Conservation (phyloP, 163 green algal genomes). For the Trebouxiophyceae sp. region DNA sequence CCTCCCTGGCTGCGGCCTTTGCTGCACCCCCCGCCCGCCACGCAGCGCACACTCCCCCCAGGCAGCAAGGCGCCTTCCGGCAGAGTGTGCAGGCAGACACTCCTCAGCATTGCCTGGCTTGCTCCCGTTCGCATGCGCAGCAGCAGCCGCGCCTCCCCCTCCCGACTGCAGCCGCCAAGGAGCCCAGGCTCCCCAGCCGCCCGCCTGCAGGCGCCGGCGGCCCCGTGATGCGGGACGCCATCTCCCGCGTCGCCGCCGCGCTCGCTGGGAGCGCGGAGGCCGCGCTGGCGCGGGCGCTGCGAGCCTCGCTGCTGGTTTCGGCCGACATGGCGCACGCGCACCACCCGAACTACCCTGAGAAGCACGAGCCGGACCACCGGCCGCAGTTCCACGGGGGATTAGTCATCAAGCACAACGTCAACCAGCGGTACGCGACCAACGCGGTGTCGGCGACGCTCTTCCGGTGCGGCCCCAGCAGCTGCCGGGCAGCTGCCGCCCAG, state of each 20-base stretch:
- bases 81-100: too few relatives aligned
- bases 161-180: too few relatives aligned
- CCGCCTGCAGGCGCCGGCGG: conserved; percentile 49
- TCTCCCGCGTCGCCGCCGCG: conserved; percentile 56
- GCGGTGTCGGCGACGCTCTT: conserved; percentile 83
- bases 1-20: too few relatives aligned
- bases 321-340: conserved; percentile 94
- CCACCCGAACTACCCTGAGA: conserved; percentile 87
- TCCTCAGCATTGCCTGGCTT: too few relatives aligned
- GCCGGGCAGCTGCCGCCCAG: too few relatives aligned
- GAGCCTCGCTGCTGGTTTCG: conserved; percentile 65
- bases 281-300: conserved; percentile 55
- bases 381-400: conserved; percentile 67
- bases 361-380: conserved; percentile 57
- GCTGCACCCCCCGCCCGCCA: too few relatives aligned
- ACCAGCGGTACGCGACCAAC: conserved; percentile 95
- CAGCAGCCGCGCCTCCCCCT: too few relatives aligned
- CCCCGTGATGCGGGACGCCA: conserved; percentile 76
- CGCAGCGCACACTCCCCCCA: too few relatives aligned
- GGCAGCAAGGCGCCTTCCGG: too few relatives aligned
- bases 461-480: too few relatives aligned
- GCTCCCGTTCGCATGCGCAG: too few relatives aligned
- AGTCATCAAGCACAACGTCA: conserved; percentile 94
- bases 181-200: too few relatives aligned
- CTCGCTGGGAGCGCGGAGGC: conserved; percentile 43